phyloP scores from a whole-genome alignment of 1,284 basidiomycete genomes.

The Pterulicium gracile region DNA sequence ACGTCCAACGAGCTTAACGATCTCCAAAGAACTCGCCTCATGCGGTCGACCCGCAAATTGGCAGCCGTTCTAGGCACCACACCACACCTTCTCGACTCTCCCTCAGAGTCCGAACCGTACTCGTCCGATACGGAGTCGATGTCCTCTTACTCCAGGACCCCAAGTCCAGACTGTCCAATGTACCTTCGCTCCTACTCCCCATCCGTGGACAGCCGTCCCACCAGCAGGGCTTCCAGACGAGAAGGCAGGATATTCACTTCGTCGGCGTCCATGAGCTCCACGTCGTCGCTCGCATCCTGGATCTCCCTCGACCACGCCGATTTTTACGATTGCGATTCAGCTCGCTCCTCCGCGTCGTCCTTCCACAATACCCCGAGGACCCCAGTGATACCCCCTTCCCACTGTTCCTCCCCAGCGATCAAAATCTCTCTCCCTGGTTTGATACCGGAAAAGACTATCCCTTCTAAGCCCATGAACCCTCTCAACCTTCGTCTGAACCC shows the following conservation, averaged over 20 bases:
- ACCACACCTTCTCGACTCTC: constrained; percentile 35
- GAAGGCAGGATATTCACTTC: constrained; percentile 1
- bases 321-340: constrained; percentile 3
- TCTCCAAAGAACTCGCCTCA: constrained; percentile 38
- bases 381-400: background rate
- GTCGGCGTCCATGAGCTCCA: background rate
- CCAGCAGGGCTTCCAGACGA: constrained; percentile 1
- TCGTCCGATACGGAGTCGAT: constrained; percentile 9
- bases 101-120: constrained; percentile 19
- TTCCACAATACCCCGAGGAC: background rate
- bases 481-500: constrained; percentile 20
- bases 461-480: constrained; percentile 10
- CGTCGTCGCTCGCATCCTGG: background rate
- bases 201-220: background rate
- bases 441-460: constrained; percentile 6
- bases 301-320: background rate
- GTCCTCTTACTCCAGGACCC: constrained; percentile 4
- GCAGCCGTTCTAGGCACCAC: constrained; percentile 45
- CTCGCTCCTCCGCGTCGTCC: background rate
- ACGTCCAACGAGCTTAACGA: constrained; percentile 39
- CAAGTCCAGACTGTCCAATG: background rate
- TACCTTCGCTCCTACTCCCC: background rate
- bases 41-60: constrained; percentile 50
- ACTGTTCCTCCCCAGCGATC: background rate
- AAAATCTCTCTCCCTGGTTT: constrained; percentile 10